These are phyloP conservation scores for Ulota crispa DNA, from an alignment of 225 moss, liverwort and hornwort genomes.

Conservation along the genomic window DNA sequence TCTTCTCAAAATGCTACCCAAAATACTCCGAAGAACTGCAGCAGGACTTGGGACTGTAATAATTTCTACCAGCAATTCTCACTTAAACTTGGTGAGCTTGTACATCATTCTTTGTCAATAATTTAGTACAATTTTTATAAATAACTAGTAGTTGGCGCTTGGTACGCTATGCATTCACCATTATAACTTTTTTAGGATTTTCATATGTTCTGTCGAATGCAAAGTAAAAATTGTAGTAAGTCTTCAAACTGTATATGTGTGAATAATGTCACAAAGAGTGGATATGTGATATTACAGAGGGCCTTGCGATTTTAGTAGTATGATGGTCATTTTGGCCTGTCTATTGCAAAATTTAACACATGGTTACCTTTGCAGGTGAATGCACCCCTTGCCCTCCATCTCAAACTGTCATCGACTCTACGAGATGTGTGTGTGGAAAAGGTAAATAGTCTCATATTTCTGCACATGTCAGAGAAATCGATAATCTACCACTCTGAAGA, in stretches of 20 bases:
- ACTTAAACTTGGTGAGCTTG: slow-evolving; percentile 19
- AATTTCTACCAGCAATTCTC: slow-evolving; percentile 17
- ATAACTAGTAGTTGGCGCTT: too few species aligned
- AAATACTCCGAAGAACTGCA: slow-evolving; percentile 41
- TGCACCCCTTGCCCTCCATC: slow-evolving; percentile 45
- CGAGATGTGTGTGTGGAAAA: slow-evolving; percentile 39
- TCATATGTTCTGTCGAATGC: too few species aligned
- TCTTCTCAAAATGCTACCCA: slow-evolving; percentile 31
- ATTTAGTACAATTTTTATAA: too few species aligned
- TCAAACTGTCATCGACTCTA: slow-evolving; percentile 30
- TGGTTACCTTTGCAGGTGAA: slow-evolving; percentile 7
- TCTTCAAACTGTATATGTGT: too few species aligned
- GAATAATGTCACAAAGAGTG: too few species aligned
- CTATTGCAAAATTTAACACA: background rate
- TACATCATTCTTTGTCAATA: background rate
- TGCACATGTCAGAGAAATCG: background rate
- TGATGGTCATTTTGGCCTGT: background rate
- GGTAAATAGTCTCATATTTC: slow-evolving; percentile 7
- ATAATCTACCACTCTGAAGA: background rate
- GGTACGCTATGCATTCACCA: too few species aligned
- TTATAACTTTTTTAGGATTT: too few species aligned
- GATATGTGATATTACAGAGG: too few species aligned
- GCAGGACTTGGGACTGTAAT: slow-evolving; percentile 35
- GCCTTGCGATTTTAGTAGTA: too few species aligned
- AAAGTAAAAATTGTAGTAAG: too few species aligned